Base-by-base conservation (phyloP, 2,329 filamentous ascomycete species). In the Cephalotrichum gorgonifer region DNA sequence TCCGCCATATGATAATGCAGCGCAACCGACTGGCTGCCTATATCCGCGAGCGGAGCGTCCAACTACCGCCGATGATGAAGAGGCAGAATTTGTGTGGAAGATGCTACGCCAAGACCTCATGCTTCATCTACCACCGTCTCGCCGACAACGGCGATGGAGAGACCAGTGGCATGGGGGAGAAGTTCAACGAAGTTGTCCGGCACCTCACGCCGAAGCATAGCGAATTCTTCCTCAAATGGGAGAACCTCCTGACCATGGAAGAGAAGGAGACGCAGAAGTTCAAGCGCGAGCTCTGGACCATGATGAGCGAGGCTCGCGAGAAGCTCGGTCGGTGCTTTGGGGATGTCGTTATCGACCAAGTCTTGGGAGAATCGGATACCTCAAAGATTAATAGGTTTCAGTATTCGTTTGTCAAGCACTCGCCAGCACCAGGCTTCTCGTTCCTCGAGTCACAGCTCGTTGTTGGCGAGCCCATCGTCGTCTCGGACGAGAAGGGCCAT, bases 1-100 rank as follows among this genome's bases (percentile, higher is more conserved):
- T 98, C 47, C 83, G 89, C 33, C 89, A 96, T 57, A 95, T 98
- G 89, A 86, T 98, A 51, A 90, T 97, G 72, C 86, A 95, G 64
- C 85, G 93, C 47, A 98, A 98, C 59, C 81, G 88, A 55, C 72
- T 98, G 17, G 89, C 91, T 3, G 85, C 85, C 56, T 89, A 88
- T 60, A 81, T 96, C 39, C 83, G 88, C 50, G 84, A 94, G 60
- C 81, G 87, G 51, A 83, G 85, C 54, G 75, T 81, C 12, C 81
- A 88, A 53, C 74, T 98, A 25, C 93, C 93, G 2, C 81, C 85
- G 0, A 93, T 98, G 83, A 75, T 94, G 50, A 85, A 84, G 61
- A 88, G 83, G 60, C 81, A 88, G 51, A 84, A 86, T 62, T 78
- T 86, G 56, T 98, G 93, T 62, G 83, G 81, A 25, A 83, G 80